Conservation (phyloP, 2,329 filamentous ascomycete species). For the Penicillium sp. region DNA sequence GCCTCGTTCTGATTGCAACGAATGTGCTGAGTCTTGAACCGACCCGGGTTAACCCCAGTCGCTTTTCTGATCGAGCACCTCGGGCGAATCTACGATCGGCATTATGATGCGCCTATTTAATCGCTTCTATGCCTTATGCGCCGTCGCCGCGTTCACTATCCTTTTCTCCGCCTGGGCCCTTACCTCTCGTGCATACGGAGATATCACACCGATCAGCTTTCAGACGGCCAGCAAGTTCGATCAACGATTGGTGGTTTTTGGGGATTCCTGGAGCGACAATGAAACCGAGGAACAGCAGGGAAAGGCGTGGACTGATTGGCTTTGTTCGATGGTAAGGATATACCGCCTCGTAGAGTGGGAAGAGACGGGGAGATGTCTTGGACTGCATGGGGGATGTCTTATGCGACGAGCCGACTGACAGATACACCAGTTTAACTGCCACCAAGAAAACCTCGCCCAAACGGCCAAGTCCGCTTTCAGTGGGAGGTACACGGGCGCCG, state of each 20-base stretch:
- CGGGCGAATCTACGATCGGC: background rate
- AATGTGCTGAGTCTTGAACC: background rate
- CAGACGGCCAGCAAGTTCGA: conserved; percentile 22
- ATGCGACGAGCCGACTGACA: background rate
- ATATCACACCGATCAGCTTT: conserved; percentile 20
- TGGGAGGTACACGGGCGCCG: conserved; percentile 28
- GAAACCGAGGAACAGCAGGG: conserved; percentile 27
- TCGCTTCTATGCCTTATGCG: conserved; percentile 31
- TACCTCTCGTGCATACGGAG: conserved; percentile 21
- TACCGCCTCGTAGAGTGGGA: background rate
- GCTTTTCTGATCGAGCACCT: background rate
- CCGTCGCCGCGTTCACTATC: conserved; percentile 29
- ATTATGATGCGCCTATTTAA: conserved; percentile 27
- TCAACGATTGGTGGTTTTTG: conserved; percentile 36
- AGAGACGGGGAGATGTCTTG: background rate
- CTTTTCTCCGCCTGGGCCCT: conserved; percentile 29
- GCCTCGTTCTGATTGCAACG: background rate
- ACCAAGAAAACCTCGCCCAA: conserved; percentile 33
- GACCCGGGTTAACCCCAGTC: background rate
- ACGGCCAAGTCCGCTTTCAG: conserved; percentile 23
- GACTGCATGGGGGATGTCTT: background rate
- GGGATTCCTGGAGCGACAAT: conserved; percentile 40
- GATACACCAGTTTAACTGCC: conserved; percentile 29
- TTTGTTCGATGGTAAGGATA: conserved; percentile 34
- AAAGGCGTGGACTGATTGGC: conserved; percentile 34